Evolutionary conservation across 1,284 basidiomycete species (phyloP), one percentile per base, ranked within the genome.

Genomic region (Ustilago tritici): DNA sequence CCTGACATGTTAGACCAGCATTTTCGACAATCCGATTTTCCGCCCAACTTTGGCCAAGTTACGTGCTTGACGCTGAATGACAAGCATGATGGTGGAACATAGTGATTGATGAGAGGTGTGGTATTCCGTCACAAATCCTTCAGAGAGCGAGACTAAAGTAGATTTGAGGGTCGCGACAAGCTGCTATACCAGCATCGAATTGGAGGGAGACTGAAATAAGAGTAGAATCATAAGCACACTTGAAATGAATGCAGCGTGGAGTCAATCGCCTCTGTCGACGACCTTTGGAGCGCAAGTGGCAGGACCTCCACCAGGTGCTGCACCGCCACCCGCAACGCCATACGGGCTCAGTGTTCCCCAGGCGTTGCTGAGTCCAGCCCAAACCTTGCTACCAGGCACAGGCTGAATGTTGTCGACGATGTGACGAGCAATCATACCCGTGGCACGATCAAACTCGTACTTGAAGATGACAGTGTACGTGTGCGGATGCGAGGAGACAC

Each of bases 361-460:
- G 8, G 71, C 76, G 36, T 64, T 52, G 28, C 55, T 70, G 11
- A 78, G 56, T 3, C 72, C 76, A 7, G 71, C 78, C 76, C 74
- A 79, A 4, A 84, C 71, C 43, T 78, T 80, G 54, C 75, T 78
- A 4, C 82, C 82, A 0, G 82, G 81, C 8, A 79, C 76, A 8
- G 84, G 84, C 74, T 83, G 77, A 53, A 85, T 83, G 40, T 81
- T 76, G 64, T 85, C 83, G 17, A 85, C 83, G 23, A 67, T 56
- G 55, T 85, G 84, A 19, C 71, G 62, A 11, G 56, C 66, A 34
- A 85, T 80, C 58, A 67, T 81, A 7, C 84, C 84, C 12, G 83
- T 81, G 1, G 34, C 41, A 1, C 76, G 72, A 54, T 85, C 83
- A 52, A 85, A 81, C 1, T 74, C 74, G 65, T 85, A 85, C 57